A percentile compares a stretch with the other conserved stretches of the same genome.
phyloP scores from a whole-genome alignment of 2,329 filamentous ascomycete genomes.

The Ophiostoma sp. region DNA sequence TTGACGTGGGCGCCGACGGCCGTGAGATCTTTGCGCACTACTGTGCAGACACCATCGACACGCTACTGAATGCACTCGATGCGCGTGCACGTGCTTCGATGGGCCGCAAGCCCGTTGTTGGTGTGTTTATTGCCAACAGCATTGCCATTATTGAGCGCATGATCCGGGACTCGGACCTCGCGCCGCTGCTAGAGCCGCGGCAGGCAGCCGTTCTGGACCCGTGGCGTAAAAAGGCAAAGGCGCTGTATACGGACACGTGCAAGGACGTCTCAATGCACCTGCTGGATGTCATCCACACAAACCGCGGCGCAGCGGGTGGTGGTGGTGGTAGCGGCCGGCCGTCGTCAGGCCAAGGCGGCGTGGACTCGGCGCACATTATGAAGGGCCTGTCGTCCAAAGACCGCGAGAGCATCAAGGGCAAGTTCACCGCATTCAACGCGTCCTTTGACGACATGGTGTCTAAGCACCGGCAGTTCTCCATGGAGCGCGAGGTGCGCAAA shows the following conservation, averaged over 20 bases:
- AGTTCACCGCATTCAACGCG: constrained; percentile 86
- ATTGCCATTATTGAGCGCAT: constrained; percentile 78
- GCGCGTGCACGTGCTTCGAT: constrained; percentile 55
- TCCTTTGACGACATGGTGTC: constrained; percentile 83
- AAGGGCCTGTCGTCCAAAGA: constrained; percentile 83
- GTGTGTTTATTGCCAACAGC: constrained; percentile 87
- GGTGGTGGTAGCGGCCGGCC: constrained; percentile 46
- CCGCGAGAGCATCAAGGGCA: constrained; percentile 92
- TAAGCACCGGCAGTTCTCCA: constrained; percentile 74
- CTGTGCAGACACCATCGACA: constrained; percentile 80
- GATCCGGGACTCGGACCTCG: constrained; percentile 74
- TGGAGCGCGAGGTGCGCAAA: constrained; percentile 84
- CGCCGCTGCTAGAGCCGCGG: constrained; percentile 61
- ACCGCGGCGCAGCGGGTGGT: constrained; percentile 48
- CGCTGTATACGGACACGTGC: constrained; percentile 79
- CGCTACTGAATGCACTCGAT: constrained; percentile 69
- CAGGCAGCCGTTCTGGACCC: constrained; percentile 61
- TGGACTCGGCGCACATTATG: constrained; percentile 76
- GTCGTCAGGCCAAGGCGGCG: constrained; percentile 57
- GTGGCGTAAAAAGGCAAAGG: constrained; percentile 82
- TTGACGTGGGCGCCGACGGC: constrained; percentile 85
- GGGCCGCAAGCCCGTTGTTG: constrained; percentile 67
- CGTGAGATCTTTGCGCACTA: constrained; percentile 85
- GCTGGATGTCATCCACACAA: constrained; percentile 89
- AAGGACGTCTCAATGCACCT: constrained; percentile 79